Conservation (phyloP, 768 basidiomycete genomes). For the Mycena vitilis region DNA sequence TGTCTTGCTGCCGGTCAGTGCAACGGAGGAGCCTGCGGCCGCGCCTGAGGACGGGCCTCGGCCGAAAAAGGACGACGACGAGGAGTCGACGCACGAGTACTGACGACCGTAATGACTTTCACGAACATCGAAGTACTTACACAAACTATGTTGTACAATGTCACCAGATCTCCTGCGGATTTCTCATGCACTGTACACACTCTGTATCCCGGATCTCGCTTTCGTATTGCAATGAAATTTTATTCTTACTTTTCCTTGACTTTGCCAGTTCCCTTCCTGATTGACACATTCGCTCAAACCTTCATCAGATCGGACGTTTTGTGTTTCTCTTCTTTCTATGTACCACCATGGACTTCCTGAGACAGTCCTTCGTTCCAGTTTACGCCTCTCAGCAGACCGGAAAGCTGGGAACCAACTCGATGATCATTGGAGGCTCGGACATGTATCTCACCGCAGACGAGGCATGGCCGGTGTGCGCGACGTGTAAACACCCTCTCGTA, state of each 20-base stretch:
- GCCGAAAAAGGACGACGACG: conserved; percentile 22
- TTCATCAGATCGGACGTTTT: no score
- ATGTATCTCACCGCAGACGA: conserved; percentile 10
- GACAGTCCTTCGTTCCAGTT: conserved; percentile 1
- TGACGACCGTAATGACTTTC: background rate
- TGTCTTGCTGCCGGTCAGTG: conserved; percentile 26
- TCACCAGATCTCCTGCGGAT: conserved; percentile 5
- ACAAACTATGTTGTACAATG: background rate
- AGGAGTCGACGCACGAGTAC: conserved; percentile 30
- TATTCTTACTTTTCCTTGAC: no score
- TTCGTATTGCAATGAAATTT: conserved; percentile 10
- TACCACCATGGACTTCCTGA: background rate
- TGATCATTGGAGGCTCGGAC: conserved; percentile 13
- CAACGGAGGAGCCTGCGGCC: conserved; percentile 8
- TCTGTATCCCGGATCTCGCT: background rate
- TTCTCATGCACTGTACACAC: conserved; percentile 4
- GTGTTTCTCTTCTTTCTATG: no score
- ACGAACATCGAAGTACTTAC: background rate
- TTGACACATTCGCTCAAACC: no score
- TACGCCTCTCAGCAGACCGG: background rate
- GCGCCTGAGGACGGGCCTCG: background rate
- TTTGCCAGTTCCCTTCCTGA: no score
- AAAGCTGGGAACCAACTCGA: background rate
- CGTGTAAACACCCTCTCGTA: conserved; percentile 27
- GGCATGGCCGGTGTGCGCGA: conserved; percentile 28